Evolutionary conservation across 225 moss, liverwort and hornwort species (phyloP), one percentile per base, ranked within the genome.

Genomic region (Neckera pumila): DNA sequence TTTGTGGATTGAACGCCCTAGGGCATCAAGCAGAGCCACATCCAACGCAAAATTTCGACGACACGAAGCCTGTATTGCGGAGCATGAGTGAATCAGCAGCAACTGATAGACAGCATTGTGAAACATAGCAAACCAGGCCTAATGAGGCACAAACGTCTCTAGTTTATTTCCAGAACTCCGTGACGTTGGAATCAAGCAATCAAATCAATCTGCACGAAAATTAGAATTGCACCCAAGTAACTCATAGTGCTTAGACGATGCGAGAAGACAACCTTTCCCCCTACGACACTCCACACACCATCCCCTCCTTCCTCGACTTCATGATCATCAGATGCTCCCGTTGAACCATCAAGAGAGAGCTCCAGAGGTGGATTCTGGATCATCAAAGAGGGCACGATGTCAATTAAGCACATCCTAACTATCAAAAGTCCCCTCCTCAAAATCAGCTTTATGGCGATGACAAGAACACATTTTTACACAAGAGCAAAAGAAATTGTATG

Each of bases 241-340:
- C 76, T 79, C 65, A 82, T 80, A 67, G 43, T 64, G 51, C 61
- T 69, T 58, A 87, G 53, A 86, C 71, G 65, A 77, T 88, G 60
- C 33, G 85, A 73, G 42, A 64, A 85, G 47, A 75, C 75, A 92
- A 98, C 98, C 96, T 98, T 98, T 85, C 98, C 98, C 88, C 98
- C 98, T 54, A 98, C 98, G 31, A 98, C 98, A 90, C 98, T 98
- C 98, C 98, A 98, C 34, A 96, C 95, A 76, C 98, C 98, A 92
- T 98, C 98, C 89, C 98, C 98, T 93, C 96, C 98, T 94, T 97
- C 98, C 88, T 98, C 98, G 40, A 98, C 93, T 90, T 97, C 98
- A 74, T 96, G 93, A 88, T 98, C 98, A 91, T 98, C 98, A 89
- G 98, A 95, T 88, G 97, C 96, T 90, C 96, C 97, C 86, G 96